phyloP scores from a whole-genome alignment of 441 rosid species.

The Lepidium campestre region DNA sequence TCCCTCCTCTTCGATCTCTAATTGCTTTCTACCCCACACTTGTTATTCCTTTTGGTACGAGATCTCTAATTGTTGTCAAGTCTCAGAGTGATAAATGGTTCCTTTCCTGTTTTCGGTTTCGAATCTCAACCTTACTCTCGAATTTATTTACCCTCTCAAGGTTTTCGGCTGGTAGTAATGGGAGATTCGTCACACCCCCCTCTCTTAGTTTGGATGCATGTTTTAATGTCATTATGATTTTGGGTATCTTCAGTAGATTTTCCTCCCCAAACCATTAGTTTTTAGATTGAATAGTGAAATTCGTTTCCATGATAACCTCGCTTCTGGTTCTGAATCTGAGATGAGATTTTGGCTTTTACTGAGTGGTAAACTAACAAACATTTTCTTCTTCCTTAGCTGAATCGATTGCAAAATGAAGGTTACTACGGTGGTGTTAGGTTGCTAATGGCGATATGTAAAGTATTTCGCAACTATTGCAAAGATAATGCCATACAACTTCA shows the following conservation, averaged over 20 bases:
- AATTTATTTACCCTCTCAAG: not conserved
- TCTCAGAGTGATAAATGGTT: not conserved
- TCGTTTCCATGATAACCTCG: not conserved
- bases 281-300: not conserved
- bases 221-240: too few relatives aligned
- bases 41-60: not conserved
- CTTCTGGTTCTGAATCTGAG: not conserved
- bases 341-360: not conserved
- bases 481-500: conserved; percentile 55
- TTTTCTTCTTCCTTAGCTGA: conserved; percentile 30
- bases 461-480: conserved; percentile 52
- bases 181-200: too few relatives aligned
- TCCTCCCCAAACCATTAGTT: not conserved
- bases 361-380: not conserved
- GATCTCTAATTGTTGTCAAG: not conserved
- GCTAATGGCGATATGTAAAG: conserved; percentile 88
- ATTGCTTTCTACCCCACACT: too few relatives aligned
- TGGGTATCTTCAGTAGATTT: not conserved
- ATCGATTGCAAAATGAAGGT: conserved; percentile 72
- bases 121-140: too few relatives aligned
- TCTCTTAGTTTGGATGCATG: too few relatives aligned
- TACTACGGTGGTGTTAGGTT: conserved; percentile 88
- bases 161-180: not conserved
- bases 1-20: not conserved
- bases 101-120: too few relatives aligned